Evolutionary conservation across 768 basidiomycete species (phyloP).

Genomic region (Agaricus subrufescens): DNA sequence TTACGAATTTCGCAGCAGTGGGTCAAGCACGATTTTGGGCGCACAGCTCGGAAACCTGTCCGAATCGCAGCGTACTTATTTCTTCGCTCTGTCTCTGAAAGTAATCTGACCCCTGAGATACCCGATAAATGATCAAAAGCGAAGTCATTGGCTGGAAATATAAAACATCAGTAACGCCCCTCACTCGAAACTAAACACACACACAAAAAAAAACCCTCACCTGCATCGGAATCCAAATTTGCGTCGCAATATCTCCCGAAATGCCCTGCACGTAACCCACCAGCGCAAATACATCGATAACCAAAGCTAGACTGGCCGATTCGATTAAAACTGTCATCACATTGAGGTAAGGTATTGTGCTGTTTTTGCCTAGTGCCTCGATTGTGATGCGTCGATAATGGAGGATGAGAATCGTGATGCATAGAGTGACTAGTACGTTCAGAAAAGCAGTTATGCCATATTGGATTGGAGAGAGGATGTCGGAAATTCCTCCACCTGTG

Average conservation of each 20-base stretch:
- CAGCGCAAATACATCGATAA: neutral
- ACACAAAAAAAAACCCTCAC: neutral
- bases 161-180: neutral
- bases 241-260: neutral
- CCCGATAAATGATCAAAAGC: neutral
- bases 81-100: neutral
- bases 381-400: conserved; percentile 5
- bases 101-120: neutral
- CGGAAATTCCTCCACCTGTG: neutral
- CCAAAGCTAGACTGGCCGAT: conserved; percentile 12
- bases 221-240: neutral
- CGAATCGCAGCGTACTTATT: too few species aligned
- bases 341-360: conserved; percentile 6
- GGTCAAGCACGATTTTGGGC: too few species aligned
- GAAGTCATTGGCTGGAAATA: neutral
- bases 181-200: neutral
- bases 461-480: neutral
- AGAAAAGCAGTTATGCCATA: neutral
- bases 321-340: conserved; percentile 13
- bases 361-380: conserved; percentile 6
- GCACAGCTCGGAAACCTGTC: too few species aligned
- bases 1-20: too few species aligned
- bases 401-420: conserved; percentile 8
- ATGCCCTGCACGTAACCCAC: neutral
- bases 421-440: conserved; percentile 11